These are phyloP conservation scores for Alloascoidea africana DNA, from an alignment of 805 yeast genomes.

Conservation along the genomic window DNA sequence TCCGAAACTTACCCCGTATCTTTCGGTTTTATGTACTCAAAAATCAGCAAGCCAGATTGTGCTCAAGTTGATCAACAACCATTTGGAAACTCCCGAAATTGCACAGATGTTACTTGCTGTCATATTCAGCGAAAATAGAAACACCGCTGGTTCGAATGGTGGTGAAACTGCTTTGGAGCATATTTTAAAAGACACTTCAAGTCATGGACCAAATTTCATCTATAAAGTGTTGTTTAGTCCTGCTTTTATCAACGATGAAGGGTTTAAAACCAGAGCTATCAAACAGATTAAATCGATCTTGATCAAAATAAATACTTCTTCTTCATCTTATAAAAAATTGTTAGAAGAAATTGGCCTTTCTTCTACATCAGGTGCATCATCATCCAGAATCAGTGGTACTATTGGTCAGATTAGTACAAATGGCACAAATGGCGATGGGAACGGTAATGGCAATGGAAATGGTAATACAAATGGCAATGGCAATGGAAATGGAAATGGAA, in stretches of 20 bases:
- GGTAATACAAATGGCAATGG: slow-evolving; percentile 2
- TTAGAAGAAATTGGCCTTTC: slow-evolving; percentile 82
- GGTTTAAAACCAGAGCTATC: slow-evolving; percentile 41
- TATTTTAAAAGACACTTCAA: slow-evolving; percentile 45
- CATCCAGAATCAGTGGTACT: slow-evolving; percentile 4
- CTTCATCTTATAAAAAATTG: slow-evolving; percentile 69
- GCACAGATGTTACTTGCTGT: slow-evolving; percentile 45
- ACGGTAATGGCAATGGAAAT: background rate
- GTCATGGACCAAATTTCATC: slow-evolving; percentile 67
- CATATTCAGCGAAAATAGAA: slow-evolving; percentile 37
- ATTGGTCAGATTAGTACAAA: slow-evolving; percentile 3
- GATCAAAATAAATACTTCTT: slow-evolving; percentile 37
- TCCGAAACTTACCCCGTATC: slow-evolving; percentile 41
- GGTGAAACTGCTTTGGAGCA: slow-evolving; percentile 35
- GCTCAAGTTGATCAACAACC: slow-evolving; percentile 55
- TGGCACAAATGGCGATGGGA: slow-evolving; percentile 1
- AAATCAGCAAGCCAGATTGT: slow-evolving; percentile 77
- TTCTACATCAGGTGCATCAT: slow-evolving; percentile 1
- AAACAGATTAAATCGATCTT: slow-evolving; percentile 49
- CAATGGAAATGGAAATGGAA: slow-evolving; percentile 1
- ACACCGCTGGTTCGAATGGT: slow-evolving; percentile 16
- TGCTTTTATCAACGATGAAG: slow-evolving; percentile 34
- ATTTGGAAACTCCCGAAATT: slow-evolving; percentile 47
- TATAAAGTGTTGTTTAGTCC: slow-evolving; percentile 71
- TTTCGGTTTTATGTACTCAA: slow-evolving; percentile 55